Base-by-base conservation (phyloP, 2,329 filamentous ascomycete genomes). In the Aquanectria penicillioides region DNA sequence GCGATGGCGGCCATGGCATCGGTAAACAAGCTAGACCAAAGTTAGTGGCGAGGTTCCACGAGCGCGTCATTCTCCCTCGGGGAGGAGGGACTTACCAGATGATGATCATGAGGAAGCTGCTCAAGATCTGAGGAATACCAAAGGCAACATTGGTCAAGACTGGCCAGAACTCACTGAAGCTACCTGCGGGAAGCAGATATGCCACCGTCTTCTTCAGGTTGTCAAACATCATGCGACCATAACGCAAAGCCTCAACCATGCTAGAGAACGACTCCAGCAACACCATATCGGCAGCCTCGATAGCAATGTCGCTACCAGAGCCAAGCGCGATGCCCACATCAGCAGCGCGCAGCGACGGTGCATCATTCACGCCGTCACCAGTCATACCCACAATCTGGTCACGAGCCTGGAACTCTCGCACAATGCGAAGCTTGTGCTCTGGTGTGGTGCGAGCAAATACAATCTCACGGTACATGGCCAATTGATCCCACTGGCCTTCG, bases 331-430 rank as follows among this genome's bases (percentile, higher is more conserved):
- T 94, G 55, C 91, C 91, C 1, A 96, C 87, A 66, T 97, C 92
- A 13, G 93, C 91, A 1, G 88, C 88, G 2, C 90, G 87, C 4
- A 97, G 84, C 2, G 92, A 92, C 0, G 92, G 92, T 0, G 92
- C 90, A 70, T 97, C 93, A 68, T 96, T 96, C 65, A 94, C 92
- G 15, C 93, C 92, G 66, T 96, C 92, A 31, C 92, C 93, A 2
- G 94, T 91, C 86, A 96, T 95, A 33, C 88, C 92, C 1, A 96
- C 86, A 2, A 91, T 89, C 74, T 64, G 89, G 70, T 84, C 80
- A 8, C 84, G 79, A 1, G 80, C 75, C 69, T 92, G 90, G 60
- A 93, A 88, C 71, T 91, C 89, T 25, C 85, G 85, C n/a, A 94
- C 90, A 60, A 93, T 93, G 28, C 89, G 86, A 6, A 93, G 83